These are phyloP conservation scores for Pseudonectria foliicola DNA, from an alignment of 2,329 filamentous ascomycete genomes.

Conservation along the genomic window DNA sequence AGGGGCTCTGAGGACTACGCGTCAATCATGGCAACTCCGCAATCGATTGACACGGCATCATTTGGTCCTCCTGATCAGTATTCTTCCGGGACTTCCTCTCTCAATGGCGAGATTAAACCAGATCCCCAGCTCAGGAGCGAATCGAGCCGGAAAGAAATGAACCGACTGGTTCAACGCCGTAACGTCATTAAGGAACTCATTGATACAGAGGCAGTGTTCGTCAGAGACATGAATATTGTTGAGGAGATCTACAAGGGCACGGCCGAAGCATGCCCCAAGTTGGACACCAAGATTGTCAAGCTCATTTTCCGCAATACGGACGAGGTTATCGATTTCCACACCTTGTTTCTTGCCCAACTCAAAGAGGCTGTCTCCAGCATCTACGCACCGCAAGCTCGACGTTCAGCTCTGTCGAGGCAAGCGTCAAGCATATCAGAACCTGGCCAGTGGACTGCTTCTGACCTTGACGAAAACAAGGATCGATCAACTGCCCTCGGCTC, in stretches of 20 bases:
- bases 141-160: slow-evolving; percentile 49
- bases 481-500: slow-evolving; percentile 46
- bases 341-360: slow-evolving; percentile 68
- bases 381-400: slow-evolving; percentile 57
- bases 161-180: slow-evolving; percentile 70
- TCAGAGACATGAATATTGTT: slow-evolving; percentile 93
- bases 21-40: slow-evolving; percentile 36
- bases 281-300: slow-evolving; percentile 79
- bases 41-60: slow-evolving; percentile 41
- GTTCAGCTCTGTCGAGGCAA: slow-evolving; percentile 35
- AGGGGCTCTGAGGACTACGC: slow-evolving; percentile 39
- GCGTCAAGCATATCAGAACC: slow-evolving; percentile 35
- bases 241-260: slow-evolving; percentile 98
- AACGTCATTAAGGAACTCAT: slow-evolving; percentile 87
- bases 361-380: slow-evolving; percentile 74
- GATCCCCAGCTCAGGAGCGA: slow-evolving; percentile 32
- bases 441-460: slow-evolving; percentile 30
- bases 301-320: slow-evolving; percentile 89
- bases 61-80: slow-evolving; percentile 35
- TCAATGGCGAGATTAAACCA: slow-evolving; percentile 32
- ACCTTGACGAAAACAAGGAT: slow-evolving; percentile 45
- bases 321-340: slow-evolving; percentile 82
- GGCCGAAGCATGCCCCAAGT: slow-evolving; percentile 69
- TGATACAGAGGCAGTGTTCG: slow-evolving; percentile 85
- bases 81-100: slow-evolving; percentile 28